Evolutionary conservation across 2,329 filamentous ascomycete species (phyloP).

Genomic region (Pestalotiopsis sp.): DNA sequence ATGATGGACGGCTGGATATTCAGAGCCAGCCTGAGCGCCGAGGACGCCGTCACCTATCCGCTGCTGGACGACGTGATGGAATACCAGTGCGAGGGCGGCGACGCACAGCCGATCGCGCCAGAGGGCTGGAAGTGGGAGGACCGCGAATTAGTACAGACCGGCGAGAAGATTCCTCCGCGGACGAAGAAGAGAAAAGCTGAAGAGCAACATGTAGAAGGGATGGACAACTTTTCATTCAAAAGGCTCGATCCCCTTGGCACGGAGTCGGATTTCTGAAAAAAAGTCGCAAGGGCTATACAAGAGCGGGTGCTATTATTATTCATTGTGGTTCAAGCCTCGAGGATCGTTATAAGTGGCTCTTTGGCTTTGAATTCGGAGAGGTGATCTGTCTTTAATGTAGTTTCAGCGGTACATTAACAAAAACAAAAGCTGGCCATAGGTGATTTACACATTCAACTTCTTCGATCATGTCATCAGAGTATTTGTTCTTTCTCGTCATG

Average conservation of each 20-base stretch:
- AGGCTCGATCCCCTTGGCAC: not conserved
- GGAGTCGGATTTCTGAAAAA: not conserved
- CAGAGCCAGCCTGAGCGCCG: not conserved
- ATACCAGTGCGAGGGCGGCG: not conserved
- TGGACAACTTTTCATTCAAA: not conserved
- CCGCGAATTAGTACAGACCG: not conserved
- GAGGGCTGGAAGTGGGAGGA: not conserved
- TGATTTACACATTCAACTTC: no score
- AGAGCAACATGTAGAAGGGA: not conserved
- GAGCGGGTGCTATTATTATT: not conserved
- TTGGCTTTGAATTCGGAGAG: not conserved
- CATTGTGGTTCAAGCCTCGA: not conserved
- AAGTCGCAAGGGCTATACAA: not conserved
- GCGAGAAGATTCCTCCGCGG: not conserved
- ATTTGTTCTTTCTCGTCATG: no score
- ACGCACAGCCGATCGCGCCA: not conserved
- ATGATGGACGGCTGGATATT: conserved; percentile 6
- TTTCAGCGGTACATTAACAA: not conserved
- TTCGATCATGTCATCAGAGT: no score
- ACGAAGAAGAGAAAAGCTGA: not conserved
- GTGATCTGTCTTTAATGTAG: not conserved
- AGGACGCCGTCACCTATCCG: not conserved
- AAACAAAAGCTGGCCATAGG: no score
- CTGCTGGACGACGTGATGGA: conserved; percentile 6
- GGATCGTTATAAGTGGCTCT: not conserved